These are phyloP conservation scores for Crithidia acanthocephali DNA, from an alignment of 208 protist species.

Conservation along the genomic window DNA sequence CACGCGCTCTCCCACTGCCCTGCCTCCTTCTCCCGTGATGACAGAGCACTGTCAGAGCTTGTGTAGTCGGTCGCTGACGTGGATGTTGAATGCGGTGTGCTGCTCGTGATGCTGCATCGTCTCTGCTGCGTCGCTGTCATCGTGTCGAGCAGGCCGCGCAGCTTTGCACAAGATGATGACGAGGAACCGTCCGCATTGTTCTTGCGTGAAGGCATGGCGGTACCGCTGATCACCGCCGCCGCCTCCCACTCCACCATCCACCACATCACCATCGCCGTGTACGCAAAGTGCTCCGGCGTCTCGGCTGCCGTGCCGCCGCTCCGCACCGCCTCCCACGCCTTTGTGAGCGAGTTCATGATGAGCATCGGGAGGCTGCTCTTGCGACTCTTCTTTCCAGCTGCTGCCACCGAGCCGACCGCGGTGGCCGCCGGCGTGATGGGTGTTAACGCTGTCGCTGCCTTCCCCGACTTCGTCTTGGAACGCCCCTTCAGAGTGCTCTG, in stretches of 20 bases:
- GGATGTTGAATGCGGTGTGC: background rate
- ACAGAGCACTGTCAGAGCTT: background rate
- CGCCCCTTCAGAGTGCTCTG: background rate
- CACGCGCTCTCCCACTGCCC: conserved; percentile 7
- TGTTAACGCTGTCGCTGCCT: background rate
- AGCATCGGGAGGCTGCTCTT: conserved; percentile 28
- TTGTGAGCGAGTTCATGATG: conserved; percentile 42
- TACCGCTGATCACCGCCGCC: background rate
- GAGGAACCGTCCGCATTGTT: background rate
- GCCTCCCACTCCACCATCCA: conserved; percentile 52
- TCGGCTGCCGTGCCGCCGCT: conserved; percentile 37
- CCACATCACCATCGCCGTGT: conserved; percentile 56
- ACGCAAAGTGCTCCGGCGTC: conserved; percentile 46
- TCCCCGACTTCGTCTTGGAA: background rate
- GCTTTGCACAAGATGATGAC: background rate
- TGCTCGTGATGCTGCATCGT: background rate
- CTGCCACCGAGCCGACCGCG: background rate
- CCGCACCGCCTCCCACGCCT: conserved; percentile 56
- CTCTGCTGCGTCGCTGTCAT: conserved; percentile 4
- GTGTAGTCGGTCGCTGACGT: background rate
- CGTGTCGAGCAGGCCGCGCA: background rate
- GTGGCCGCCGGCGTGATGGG: background rate
- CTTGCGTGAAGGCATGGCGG: background rate
- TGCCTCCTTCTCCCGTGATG: background rate
- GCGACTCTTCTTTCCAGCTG: conserved; percentile 6